A percentile compares a stretch with the other conserved stretches of the same genome.
These are phyloP conservation scores for Trypanosoma conorhini DNA, from an alignment of 208 protist species.

Conservation along the genomic window DNA sequence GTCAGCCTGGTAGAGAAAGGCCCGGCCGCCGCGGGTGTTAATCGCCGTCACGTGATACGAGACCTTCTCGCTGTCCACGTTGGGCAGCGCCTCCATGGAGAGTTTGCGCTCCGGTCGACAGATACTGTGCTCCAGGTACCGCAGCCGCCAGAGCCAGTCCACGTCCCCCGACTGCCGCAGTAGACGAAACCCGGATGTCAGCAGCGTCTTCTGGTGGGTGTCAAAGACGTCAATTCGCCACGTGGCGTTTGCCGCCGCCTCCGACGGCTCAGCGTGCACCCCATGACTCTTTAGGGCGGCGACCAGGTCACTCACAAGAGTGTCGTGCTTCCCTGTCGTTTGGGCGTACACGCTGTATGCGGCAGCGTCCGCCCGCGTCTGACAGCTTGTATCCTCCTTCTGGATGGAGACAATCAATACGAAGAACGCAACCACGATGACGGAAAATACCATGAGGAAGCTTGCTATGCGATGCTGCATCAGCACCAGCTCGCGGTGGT, in stretches of 20 bases:
- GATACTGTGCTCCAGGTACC: constrained; percentile 52
- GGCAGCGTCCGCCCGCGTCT: constrained; percentile 61
- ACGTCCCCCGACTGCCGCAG: constrained; percentile 36
- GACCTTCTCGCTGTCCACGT: constrained; percentile 81
- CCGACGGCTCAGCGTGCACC: constrained; percentile 2
- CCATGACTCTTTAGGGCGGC: constrained; percentile 3
- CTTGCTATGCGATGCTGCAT: constrained; percentile 60
- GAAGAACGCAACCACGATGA: constrained; percentile 53
- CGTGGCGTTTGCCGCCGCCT: background rate
- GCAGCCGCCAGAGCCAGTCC: constrained; percentile 51
- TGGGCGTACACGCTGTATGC: constrained; percentile 39
- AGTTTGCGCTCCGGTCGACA: constrained; percentile 52
- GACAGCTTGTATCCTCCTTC: constrained; percentile 55
- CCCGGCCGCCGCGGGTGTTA: constrained; percentile 29
- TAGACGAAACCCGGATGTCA: constrained; percentile 57
- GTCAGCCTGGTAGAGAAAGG: constrained; percentile 58
- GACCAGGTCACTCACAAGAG: constrained; percentile 25
- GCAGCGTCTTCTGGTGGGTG: constrained; percentile 33
- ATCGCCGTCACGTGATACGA: constrained; percentile 52
- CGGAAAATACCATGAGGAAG: constrained; percentile 75
- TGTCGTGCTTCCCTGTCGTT: constrained; percentile 24
- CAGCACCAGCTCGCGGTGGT: constrained; percentile 44
- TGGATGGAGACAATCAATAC: constrained; percentile 67
- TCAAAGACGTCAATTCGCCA: constrained; percentile 61
- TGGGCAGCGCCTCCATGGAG: constrained; percentile 80